Percentiles rank a stretch among this genome's conserved stretches.
These are phyloP conservation scores for Gnomoniopsis sp. DNA, from an alignment of 2,329 filamentous ascomycete species.

Conservation along the genomic window DNA sequence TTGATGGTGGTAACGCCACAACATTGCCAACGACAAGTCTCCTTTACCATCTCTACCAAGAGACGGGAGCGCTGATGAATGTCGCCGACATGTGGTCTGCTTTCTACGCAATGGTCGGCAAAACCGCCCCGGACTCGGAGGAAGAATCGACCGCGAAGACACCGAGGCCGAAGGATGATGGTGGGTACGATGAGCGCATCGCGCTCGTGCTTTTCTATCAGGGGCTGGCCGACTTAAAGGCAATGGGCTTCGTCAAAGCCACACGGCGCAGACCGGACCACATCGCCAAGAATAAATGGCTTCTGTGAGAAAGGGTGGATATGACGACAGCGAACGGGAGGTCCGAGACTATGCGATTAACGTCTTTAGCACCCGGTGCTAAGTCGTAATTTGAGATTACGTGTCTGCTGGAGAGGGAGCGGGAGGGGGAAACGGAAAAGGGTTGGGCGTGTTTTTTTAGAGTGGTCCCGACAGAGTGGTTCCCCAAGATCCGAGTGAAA, in stretches of 20 bases:
- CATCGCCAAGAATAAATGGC: slow-evolving; percentile 82
- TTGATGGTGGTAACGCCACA: slow-evolving; percentile 47
- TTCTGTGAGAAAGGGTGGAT: slow-evolving; percentile 36
- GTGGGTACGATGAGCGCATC: slow-evolving; percentile 48
- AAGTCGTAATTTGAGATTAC: background rate
- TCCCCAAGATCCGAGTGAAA: background rate
- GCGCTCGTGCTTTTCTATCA: slow-evolving; percentile 78
- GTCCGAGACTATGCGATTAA: slow-evolving; percentile 1
- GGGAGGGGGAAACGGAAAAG: background rate
- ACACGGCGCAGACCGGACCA: slow-evolving; percentile 93
- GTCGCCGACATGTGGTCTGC: slow-evolving; percentile 77
- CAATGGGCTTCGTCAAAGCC: slow-evolving; percentile 81
- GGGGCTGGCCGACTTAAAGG: slow-evolving; percentile 77
- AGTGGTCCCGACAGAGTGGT: slow-evolving; percentile 1
- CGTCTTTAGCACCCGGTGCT: slow-evolving; percentile 10
- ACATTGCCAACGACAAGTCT: slow-evolving; percentile 69
- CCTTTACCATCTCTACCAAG: slow-evolving; percentile 74
- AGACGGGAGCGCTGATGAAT: slow-evolving; percentile 74
- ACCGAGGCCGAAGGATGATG: slow-evolving; percentile 25
- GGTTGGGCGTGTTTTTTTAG: background rate
- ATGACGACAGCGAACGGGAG: background rate
- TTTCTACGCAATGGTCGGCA: slow-evolving; percentile 62
- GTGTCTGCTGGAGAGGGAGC: background rate
- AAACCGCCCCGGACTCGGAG: slow-evolving; percentile 34
- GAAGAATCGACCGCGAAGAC: slow-evolving; percentile 32